Evolutionary conservation across 2,329 filamentous ascomycete genomes (phyloP), one percentile per base, ranked within the genome.

Genomic region (Colletotrichum sp.): DNA sequence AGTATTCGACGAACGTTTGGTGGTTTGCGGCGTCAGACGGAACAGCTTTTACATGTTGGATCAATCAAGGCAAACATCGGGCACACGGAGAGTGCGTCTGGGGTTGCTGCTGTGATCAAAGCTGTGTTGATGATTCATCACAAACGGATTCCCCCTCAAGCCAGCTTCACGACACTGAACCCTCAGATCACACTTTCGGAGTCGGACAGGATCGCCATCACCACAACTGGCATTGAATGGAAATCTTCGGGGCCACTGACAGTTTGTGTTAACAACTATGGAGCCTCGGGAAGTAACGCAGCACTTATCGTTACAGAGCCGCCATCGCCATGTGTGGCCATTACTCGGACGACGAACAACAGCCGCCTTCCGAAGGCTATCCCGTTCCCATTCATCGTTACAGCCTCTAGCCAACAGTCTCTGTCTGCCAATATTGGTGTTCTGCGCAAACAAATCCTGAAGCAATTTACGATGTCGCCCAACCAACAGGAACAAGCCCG

Each of bases 1-100:
- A 89, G 89, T 72, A 84, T 92, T 52, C 88, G 91, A 79, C 90
- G 91, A 3, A 87, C 90, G 76, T 55, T 67, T 55, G 44, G 39
- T 7, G 39, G 44, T 55, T 28, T 12, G 6, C 55, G 26, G 16
- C 55, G 21, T 36, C 21, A 32, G 26, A 21, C 26, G 12, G 28
- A 34, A 6, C 39, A 26, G 10, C 26, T 28, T 9, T 32, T 73
- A 9, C 52, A 62, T n/a, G 13, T 75, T 5, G 36, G 72, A 6
- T 75, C 72, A 24, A 59, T 75, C 59, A 75, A 75, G 9, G 72
- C 30, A n/a, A 90, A 91, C 72, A 88, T 94, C 76, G 88, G 87
- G 30, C 72, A 75, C 18, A 26, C 30, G 30, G 72, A 75, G 55
- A 63, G 44, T 21, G 72, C 72, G 10, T 81, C 82, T 10, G 82